These are phyloP conservation scores for Actinidia arguta DNA, from an alignment of 179 eudicot species.

Conservation along the genomic window DNA sequence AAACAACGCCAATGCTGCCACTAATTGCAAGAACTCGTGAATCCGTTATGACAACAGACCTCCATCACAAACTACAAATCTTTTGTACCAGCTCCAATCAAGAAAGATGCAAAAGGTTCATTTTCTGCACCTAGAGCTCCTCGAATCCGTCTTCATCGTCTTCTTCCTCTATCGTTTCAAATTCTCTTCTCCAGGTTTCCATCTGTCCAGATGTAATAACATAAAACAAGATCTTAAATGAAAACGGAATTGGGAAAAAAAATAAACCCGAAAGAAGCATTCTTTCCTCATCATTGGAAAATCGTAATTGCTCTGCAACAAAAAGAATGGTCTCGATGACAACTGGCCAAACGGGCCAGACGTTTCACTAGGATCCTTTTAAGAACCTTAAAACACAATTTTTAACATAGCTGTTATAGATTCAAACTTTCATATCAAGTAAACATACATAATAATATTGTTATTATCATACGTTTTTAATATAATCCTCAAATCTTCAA, in stretches of 20 bases:
- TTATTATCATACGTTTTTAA: too few species aligned
- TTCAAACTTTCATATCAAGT: not conserved
- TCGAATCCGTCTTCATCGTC: constrained; percentile 95
- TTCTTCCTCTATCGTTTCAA: constrained; percentile 82
- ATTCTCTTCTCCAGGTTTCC: constrained; percentile 90
- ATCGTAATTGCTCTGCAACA: constrained; percentile 75
- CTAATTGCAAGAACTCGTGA: too few species aligned
- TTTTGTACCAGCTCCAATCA: too few species aligned
- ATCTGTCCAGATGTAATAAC: constrained; percentile 47
- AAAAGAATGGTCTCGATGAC: constrained; percentile 48
- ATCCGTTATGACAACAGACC: too few species aligned
- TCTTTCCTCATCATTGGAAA: constrained; percentile 91
- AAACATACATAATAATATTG: not conserved
- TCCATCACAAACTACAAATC: not conserved
- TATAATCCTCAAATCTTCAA: too few species aligned
- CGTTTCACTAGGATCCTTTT: not conserved
- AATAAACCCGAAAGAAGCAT: not conserved
- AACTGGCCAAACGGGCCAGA: constrained; percentile 8
- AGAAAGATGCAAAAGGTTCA: not conserved
- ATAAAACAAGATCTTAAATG: not conserved
- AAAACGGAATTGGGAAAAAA: not conserved
- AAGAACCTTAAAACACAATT: not conserved
- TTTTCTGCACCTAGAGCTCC: constrained; percentile 50
- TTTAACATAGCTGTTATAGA: not conserved
- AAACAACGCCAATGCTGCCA: too few species aligned